Base-by-base conservation (phyloP, 805 yeast genomes). In the Nakazawaea wyomingensis region DNA sequence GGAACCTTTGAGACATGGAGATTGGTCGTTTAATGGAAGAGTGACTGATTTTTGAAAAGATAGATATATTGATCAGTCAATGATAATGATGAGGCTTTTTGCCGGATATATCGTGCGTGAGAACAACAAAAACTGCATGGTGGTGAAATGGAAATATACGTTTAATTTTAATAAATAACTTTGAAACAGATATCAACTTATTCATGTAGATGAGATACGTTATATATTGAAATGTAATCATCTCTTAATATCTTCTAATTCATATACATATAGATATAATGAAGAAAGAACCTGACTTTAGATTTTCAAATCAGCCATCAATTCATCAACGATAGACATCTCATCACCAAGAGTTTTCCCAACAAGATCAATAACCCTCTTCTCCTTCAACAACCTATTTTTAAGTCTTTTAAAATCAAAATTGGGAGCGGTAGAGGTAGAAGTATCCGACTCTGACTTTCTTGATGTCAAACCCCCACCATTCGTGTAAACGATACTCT, bases 11-110 rank as follows among this genome's bases (percentile, higher is more conserved):
- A 78, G 80, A 54, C 91, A 87, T 54, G 89, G 89, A 14, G 98
- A 90, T 54, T 93, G 95, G 78, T 82, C 96, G 7, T 93, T 83
- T 62, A 91, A 93, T 57, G 99, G 99, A 0, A 77, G 98, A 58
- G 96, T 88, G 24, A 91, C 98, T 2, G 99, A 93, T 60, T 93
- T 93, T 56, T 93, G 63, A 59, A 14, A 26, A 35, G 11, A 26
- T 10, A 7, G 13, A 20, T 10, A 20, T 24, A 3, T 11, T 24
- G 2, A 9, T 24, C 27, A n/a, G n/a, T n/a, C n/a, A n/a, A n/a
- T n/a, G n/a, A n/a, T n/a, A n/a, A n/a, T n/a, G n/a, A n/a, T 11
- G 3, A 24, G 27, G 27, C 27, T 29, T 29, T 13, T 24, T 11
- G 9, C 28, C 41, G 41, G 41, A 38, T 38, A 17, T 38, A 38